A percentile compares a stretch with the other conserved stretches of the same genome.
phyloP scores from a whole-genome alignment of 2,329 filamentous ascomycete species.

The Penicillium olsonii region DNA sequence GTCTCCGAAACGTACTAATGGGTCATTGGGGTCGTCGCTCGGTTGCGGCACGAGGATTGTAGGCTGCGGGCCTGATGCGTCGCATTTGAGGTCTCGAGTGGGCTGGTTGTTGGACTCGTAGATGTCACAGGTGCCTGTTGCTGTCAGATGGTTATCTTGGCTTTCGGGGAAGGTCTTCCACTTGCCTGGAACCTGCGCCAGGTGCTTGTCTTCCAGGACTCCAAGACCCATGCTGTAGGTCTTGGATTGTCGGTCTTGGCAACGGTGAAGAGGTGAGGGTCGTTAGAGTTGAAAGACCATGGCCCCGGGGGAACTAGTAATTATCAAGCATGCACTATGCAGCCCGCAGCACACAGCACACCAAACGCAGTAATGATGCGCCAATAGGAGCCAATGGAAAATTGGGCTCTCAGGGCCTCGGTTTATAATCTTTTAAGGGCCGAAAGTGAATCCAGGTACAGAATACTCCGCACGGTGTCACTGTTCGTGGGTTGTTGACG shows the following conservation, averaged over 20 bases:
- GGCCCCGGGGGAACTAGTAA: too few relatives aligned
- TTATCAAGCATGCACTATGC: too few relatives aligned
- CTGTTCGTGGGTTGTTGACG: not conserved
- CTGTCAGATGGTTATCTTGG: not conserved
- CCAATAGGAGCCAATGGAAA: constrained; percentile 11
- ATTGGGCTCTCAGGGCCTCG: not conserved
- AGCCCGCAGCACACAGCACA: too few relatives aligned
- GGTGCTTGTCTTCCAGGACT: constrained; percentile 67
- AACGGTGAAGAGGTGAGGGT: not conserved
- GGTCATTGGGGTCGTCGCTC: constrained; percentile 87
- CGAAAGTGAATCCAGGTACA: not conserved
- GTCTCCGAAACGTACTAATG: constrained; percentile 56
- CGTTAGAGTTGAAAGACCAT: not conserved
- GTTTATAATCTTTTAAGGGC: not conserved
- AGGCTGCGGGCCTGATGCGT: constrained; percentile 64
- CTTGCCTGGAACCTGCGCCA: constrained; percentile 74
- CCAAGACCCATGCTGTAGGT: constrained; percentile 79
- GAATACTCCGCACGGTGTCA: too few relatives aligned
- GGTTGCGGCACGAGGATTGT: constrained; percentile 90
- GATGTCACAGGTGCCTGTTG: constrained; percentile 54
- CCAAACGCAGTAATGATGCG: too few relatives aligned
- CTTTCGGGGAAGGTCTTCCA: not conserved
- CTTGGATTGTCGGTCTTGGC: constrained; percentile 1
- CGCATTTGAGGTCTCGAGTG: constrained; percentile 65
- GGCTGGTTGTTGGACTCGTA: constrained; percentile 52